phyloP scores from a whole-genome alignment of 257 asterid species.

The Hygrophila difformis region DNA sequence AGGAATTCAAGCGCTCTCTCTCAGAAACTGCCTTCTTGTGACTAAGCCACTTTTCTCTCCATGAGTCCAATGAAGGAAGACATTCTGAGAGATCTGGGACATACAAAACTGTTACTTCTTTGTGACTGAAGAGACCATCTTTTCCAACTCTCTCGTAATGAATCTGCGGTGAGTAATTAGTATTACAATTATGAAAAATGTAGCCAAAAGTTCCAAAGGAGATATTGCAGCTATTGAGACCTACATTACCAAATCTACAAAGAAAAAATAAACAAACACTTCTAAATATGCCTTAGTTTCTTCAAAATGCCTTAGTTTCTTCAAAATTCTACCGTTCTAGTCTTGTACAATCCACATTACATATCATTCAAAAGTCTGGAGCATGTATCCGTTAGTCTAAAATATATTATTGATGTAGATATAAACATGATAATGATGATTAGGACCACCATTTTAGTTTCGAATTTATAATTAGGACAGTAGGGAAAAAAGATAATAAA shows the following conservation, averaged over 20 bases:
- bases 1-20: conserved; percentile 43
- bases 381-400: too few relatives aligned
- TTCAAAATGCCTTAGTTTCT: too few relatives aligned
- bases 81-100: conserved; percentile 86
- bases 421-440: too few relatives aligned
- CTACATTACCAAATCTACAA: neutral
- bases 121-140: conserved; percentile 85
- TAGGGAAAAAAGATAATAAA: too few relatives aligned
- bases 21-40: conserved; percentile 59
- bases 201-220: conserved; percentile 1
- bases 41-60: conserved; percentile 82
- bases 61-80: conserved; percentile 74
- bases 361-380: too few relatives aligned
- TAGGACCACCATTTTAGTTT: too few relatives aligned
- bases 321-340: too few relatives aligned
- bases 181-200: conserved; percentile 9
- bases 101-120: conserved; percentile 77
- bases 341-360: too few relatives aligned
- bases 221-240: neutral
- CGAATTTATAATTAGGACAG: too few relatives aligned
- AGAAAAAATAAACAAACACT: too few relatives aligned
- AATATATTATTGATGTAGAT: too few relatives aligned
- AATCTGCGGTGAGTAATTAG: conserved; percentile 40
- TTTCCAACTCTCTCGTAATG: conserved; percentile 87
- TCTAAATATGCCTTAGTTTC: too few relatives aligned